Base-by-base conservation (phyloP, 2,329 filamentous ascomycete genomes). In the Whalleya microplaca region DNA sequence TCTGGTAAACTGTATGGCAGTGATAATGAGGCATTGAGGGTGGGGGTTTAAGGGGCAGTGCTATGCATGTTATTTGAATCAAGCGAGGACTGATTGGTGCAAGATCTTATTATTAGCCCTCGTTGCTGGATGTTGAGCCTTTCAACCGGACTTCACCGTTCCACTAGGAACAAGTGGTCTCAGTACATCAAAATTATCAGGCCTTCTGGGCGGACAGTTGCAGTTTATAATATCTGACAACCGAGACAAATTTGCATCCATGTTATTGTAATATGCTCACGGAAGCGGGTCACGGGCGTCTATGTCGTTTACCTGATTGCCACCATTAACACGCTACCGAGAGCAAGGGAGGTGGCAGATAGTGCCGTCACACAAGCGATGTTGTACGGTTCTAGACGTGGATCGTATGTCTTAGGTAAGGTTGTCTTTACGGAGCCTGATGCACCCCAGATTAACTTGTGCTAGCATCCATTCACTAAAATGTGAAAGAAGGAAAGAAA, bases 1-100 rank as follows among this genome's bases (percentile, higher is more conserved):
- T 55, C 51, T 56, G 53, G 55, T 51, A 58, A 60, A 59, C 47
- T 63, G 63, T 64, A 63, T 53, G 60, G 58, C 44, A 63, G 45
- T 44, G 55, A 48, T 63, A 61, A 60, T 57, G 49, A 45, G 53
- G 27, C 45, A 51, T 49, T 48, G 6, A n/a, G n/a, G n/a, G n/a
- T n/a, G 46, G 46, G 21, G 19, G 46, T 32, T 43, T 14, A 19
- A 44, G 51, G 51, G 55, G 61, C 51, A 43, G 50, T 21, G 29
- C 46, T 53, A 55, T 60, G 48, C 41, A 52, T 41, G 44, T 61
- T 61, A 55, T 61, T 56, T 55, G 21, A 55, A 46, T 48, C 42
- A 51, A 52, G 19, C 44, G 9, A 27, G 43, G 55, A 53, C 45
- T 56, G 54, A 62, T 62, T 62, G 55, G 60, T 58, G 60, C 45